phyloP scores from a whole-genome alignment of 805 yeast genomes.

The Yarrowia deformans region DNA sequence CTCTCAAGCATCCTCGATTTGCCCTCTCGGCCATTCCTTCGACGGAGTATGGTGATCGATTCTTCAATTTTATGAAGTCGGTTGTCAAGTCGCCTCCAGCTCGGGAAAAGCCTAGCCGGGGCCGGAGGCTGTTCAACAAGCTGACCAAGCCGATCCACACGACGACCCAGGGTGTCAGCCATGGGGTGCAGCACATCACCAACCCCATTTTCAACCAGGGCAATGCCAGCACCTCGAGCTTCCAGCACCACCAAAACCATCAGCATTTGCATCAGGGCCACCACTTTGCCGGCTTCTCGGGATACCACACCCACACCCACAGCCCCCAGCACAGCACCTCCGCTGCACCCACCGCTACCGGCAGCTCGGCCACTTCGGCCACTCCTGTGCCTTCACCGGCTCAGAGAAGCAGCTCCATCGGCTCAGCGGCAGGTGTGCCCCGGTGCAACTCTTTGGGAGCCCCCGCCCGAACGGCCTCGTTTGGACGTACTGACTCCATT shows the following conservation, averaged over 20 bases:
- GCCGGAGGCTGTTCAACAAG: conserved; percentile 32
- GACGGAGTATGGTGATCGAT: conserved; percentile 85
- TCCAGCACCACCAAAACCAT: conserved; percentile 36
- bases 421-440: conserved; percentile 29
- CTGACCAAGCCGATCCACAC: conserved; percentile 23
- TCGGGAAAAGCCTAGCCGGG: conserved; percentile 12
- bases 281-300: conserved; percentile 38
- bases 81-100: conserved; percentile 34
- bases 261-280: conserved; percentile 36
- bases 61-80: conserved; percentile 61
- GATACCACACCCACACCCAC: conserved; percentile 15
- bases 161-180: conserved; percentile 10
- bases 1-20: conserved; percentile 43
- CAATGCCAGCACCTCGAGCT: conserved; percentile 10
- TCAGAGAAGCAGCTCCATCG: conserved; percentile 35
- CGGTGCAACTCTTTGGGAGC: conserved; percentile 39
- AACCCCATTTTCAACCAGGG: conserved; percentile 13
- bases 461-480: conserved; percentile 33
- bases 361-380: background rate
- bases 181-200: conserved; percentile 31
- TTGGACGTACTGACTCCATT: conserved; percentile 31
- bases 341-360: conserved; percentile 11
- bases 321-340: conserved; percentile 35
- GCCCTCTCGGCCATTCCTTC: conserved; percentile 91
- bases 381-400: conserved; percentile 2